Percentiles rank a stretch among this genome's conserved stretches.
Conservation (phyloP, 208 protist species). For the Leishmania guyanensis region DNA sequence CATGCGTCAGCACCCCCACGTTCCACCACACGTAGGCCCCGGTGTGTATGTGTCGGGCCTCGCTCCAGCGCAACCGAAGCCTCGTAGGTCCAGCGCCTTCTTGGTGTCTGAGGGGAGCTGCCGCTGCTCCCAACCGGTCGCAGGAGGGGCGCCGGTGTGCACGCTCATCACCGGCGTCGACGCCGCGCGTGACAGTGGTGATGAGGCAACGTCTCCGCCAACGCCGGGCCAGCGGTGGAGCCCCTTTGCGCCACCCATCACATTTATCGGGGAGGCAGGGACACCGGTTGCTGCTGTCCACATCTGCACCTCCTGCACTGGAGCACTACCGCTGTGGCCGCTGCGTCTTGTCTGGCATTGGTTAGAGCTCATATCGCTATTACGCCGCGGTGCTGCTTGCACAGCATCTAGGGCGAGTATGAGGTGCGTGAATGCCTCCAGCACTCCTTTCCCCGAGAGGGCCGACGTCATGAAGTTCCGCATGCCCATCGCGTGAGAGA, state of each 20-base stretch:
- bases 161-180: background rate
- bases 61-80: constrained; percentile 28
- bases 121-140: background rate
- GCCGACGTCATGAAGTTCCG: constrained; percentile 49
- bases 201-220: background rate
- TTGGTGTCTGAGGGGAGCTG: constrained; percentile 6
- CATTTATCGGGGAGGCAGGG: constrained; percentile 6
- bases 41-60: background rate
- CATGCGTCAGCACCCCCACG: constrained; percentile 12
- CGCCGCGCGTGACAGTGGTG: background rate
- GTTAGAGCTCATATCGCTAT: background rate
- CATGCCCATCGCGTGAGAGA: constrained; percentile 46
- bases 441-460: constrained; percentile 38
- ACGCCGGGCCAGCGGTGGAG: background rate
- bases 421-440: constrained; percentile 49
- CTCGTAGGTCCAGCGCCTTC: constrained; percentile 43
- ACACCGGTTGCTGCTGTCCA: constrained; percentile 19
- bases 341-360: background rate
- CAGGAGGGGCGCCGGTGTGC: background rate
- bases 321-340: background rate
- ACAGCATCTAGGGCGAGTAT: constrained; percentile 47
- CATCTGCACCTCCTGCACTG: constrained; percentile 5
- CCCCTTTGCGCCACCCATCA: background rate
- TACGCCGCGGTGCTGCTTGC: constrained; percentile 28
- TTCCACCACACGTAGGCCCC: background rate